Evolutionary conservation across 148 eudicot species (phyloP).

Genomic region (Chenopodium formosanum): DNA sequence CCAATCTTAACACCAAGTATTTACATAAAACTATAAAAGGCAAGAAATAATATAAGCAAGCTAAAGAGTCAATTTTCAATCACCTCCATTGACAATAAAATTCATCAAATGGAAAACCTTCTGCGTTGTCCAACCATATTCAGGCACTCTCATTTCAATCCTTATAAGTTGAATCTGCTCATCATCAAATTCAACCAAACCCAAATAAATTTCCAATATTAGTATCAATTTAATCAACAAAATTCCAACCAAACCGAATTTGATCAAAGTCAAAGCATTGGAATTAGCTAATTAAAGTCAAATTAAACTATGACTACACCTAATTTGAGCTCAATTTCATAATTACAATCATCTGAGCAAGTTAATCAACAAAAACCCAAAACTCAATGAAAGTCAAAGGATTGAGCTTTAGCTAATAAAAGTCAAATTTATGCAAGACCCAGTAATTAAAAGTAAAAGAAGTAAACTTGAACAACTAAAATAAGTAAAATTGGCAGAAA

Average conservation of each 20-base stretch:
- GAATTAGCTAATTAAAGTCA: conserved; percentile 8
- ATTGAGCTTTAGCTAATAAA: not conserved
- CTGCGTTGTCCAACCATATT: conserved; percentile 44
- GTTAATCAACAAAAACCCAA: not conserved
- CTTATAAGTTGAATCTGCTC: conserved; percentile 37
- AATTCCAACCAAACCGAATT: not conserved
- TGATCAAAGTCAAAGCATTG: not conserved
- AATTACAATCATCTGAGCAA: not conserved
- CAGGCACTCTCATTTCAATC: conserved; percentile 36
- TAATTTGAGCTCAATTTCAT: not conserved
- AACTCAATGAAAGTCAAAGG: not conserved
- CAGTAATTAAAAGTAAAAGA: not conserved
- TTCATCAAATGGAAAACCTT: conserved; percentile 45
- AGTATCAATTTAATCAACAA: not conserved
- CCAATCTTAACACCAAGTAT: conserved; percentile 13
- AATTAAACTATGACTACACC: not conserved
- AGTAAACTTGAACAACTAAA: not conserved
- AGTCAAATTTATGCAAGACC: not conserved
- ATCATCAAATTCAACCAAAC: conserved; percentile 13
- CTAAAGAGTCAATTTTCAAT: not conserved
- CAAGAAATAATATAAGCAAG: not conserved
- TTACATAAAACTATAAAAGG: not conserved
- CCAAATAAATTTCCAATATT: not conserved
- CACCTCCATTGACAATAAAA: conserved; percentile 43
- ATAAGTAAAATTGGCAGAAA: not conserved